Evolutionary conservation across 805 yeast genomes (phyloP), one percentile per base, ranked within the genome.

Genomic region (Candida namnaoensis): DNA sequence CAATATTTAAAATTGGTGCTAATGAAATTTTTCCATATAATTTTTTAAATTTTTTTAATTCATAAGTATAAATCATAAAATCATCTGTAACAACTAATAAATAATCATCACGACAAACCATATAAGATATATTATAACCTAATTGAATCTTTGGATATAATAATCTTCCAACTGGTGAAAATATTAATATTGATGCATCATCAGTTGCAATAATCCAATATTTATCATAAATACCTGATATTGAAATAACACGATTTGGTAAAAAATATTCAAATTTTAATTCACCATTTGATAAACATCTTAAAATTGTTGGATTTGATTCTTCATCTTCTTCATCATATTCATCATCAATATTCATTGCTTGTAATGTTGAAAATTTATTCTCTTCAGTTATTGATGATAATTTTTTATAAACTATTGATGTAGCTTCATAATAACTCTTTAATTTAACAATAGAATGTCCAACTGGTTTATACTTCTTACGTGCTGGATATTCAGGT

Each of bases 201-300:
- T 79, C 80, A 1, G 86, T 77, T 0, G 81, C 68, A 23, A 78
- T 54, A 10, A 72, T 72, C 66, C 80, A 73, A 50, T 64, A 78
- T 13, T 53, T 49, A 9, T 66, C 62, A 24, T 51, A 70, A 15
- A 40, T 41, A 30, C 80, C 82, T 3, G 67, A 48, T 3, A 64
- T 58, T 35, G 60, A 58, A 1, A 65, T 49, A 10, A 68, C 52
- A 0, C 62, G 61, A 42, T 67, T 69, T 7, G 65, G 66, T 19
- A 68, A 48, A 43, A 67, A 73, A 19, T 61, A 53, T 43, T 74
- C 74, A 52, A 76, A 68, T 1, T 48, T 45, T 32, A 60, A 44
- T 23, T 53, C 54, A 9, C 65, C 67, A 32, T 49, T 52, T 5
- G 58, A 43, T 15, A 69, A 63, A 25, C 71, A 66, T 7, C 65